Conservation (phyloP, 176 grass and related monocot species). For the Avena eriantha region DNA sequence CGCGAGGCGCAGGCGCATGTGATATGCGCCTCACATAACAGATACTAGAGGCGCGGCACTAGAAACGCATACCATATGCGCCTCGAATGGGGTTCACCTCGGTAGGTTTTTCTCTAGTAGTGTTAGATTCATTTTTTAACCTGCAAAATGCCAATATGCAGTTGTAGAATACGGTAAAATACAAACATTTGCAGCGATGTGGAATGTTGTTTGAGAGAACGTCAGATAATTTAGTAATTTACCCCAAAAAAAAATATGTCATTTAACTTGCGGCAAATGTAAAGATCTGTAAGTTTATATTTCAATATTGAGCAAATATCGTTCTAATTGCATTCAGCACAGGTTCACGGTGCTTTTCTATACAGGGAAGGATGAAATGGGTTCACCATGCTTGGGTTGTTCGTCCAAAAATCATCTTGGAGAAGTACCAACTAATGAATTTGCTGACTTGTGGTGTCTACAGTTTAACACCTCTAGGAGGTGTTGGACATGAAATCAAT, state of each 20-base stretch:
- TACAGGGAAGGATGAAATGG: not conserved
- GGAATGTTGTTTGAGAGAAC: not conserved
- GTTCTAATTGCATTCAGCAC: not conserved
- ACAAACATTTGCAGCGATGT: not conserved
- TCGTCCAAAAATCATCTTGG: not conserved
- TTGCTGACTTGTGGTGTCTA: not conserved
- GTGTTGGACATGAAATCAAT: slow-evolving; percentile 12
- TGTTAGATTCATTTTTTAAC: slow-evolving; percentile 4
- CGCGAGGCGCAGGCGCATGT: no score
- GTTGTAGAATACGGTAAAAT: not conserved
- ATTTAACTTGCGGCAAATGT: not conserved
- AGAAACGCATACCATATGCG: no score
- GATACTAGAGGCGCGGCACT: no score
- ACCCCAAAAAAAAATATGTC: not conserved
- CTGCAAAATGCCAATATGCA: not conserved
- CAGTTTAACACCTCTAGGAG: slow-evolving; percentile 6
- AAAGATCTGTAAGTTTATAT: not conserved
- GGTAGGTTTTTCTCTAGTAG: no score
- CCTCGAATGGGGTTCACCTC: no score
- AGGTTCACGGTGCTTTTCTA: not conserved
- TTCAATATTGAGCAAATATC: not conserved
- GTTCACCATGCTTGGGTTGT: not conserved
- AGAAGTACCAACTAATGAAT: not conserved
- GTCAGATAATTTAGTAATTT: not conserved
- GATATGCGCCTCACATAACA: no score